Base-by-base conservation (phyloP, 2,329 filamentous ascomycete genomes). In the Pyricularia grisea region DNA sequence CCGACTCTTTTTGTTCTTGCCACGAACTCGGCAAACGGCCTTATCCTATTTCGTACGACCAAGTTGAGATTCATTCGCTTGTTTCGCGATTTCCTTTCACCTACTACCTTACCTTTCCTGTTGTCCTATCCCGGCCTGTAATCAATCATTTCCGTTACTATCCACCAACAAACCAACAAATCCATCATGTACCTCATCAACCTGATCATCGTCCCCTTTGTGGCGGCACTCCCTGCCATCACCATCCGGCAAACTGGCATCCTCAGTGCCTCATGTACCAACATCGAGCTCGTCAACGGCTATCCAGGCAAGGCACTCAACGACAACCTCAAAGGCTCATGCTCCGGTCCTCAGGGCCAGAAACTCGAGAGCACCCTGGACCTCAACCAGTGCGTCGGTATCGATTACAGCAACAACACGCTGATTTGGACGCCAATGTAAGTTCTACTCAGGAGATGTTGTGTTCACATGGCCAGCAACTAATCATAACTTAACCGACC, bases 331-430 rank as follows among this genome's bases (percentile, higher is more conserved):
- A 60, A 50, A 2, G 71, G 69, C 14, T 50, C 50, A 1, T 72
- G 72, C 55, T 2, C 14, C 17, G 64, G 2, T 42, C 33, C 30
- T 9, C 27, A 42, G 14, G 25, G 65, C 36, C 63, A n/a, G 30
- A 36, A 63, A 10, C 69, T 70, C 66, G 64, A 65, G 33, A 68
- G 70, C 25, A 66, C 68, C 2, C 69, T 74, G 17, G 72, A 74
- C 50, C 67, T 74, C 20, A 72, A 73, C 63, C 69, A 72, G 1
- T 74, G 73, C 20, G 14, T 74, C 1, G 72, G 73, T 27, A 68
- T 74, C 64, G 64, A 73, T 66, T 65, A 71, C 42, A 33, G 27
- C 0, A 69, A 66, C 4, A 71, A 63, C 0, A n/a, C 14, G 1
- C 68, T 74, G 5, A 31, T 4, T 1, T 74, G 73, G 73, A 69